Evolutionary conservation across 495 filamentous ascomycete species (phyloP), one percentile per base, ranked within the genome.

Genomic region (Hypoxylon subgilvum): DNA sequence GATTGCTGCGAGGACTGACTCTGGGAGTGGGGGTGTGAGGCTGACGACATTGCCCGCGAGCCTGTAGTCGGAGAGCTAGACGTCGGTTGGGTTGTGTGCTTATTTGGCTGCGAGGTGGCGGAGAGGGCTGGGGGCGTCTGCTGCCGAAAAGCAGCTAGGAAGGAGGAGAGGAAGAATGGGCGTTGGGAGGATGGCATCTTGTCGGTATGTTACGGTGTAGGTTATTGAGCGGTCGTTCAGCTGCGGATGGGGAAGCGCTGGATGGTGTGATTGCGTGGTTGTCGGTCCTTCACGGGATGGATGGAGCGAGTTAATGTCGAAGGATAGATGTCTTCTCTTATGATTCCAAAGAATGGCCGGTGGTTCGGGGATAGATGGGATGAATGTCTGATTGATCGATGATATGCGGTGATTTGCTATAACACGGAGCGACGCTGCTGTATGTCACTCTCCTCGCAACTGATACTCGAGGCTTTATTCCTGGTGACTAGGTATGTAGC

Each of bases 131-230:
- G 57, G 4, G 68, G 71, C 3, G 70, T 46, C 49, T 71, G 74
- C 57, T 77, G 78, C 12, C 90, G 86, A 72, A 93, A 93, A 61
- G 89, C 88, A 67, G 89, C 87, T 59, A 95, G 83, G 81, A 95
- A 90, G 77, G 88, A 91, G 50, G 87, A 85, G 59, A 95, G 80
- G 69, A 79, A 80, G 81, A 92, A 93, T 49, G 90, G 88, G 31
- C 89, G 80, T 76, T 93, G 91, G 52, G 88, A 69, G 14, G 66
- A 90, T 0, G 88, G 78, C 84, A 87, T 87, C 42, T 47, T 79
- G 51, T 18, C 16, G 28, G 45, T 61, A 9, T 30, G 32, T 38
- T 14, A 34, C 28, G 44, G 16, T 32, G 19, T 27, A 9, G 6
- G 18, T 35, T 1, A 16, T n/a, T 14, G 30, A 7, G 19, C 32